Evolutionary conservation across 768 basidiomycete genomes (phyloP).

Genomic region (Tricholoma bakamatsutake): DNA sequence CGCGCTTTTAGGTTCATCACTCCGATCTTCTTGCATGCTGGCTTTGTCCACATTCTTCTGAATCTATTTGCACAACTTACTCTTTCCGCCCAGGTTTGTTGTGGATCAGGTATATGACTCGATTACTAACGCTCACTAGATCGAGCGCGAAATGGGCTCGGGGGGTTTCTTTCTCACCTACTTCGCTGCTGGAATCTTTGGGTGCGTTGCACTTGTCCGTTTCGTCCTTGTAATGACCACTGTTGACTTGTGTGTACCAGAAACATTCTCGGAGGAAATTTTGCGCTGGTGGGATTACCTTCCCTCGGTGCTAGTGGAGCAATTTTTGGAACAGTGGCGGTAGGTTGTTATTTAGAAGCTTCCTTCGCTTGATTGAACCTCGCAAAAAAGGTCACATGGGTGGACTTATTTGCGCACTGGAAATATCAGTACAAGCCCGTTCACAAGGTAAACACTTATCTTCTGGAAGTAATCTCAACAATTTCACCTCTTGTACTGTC

Average conservation of each 20-base stretch:
- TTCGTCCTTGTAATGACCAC: neutral
- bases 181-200: slow-evolving; percentile 89
- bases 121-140: slow-evolving; percentile 32
- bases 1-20: slow-evolving; percentile 60
- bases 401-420: slow-evolving; percentile 93
- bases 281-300: slow-evolving; percentile 81
- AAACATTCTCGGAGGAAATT: slow-evolving; percentile 90
- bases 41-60: slow-evolving; percentile 85
- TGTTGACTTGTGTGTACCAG: slow-evolving; percentile 26
- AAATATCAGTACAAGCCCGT: slow-evolving; percentile 78
- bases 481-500: neutral
- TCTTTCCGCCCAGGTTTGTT: slow-evolving; percentile 65
- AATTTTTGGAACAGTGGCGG: slow-evolving; percentile 82
- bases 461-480: neutral
- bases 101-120: neutral
- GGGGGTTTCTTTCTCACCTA: slow-evolving; percentile 81
- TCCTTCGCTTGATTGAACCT: neutral
- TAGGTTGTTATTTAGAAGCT: slow-evolving; percentile 24
- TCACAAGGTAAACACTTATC: slow-evolving; percentile 50
- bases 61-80: slow-evolving; percentile 88
- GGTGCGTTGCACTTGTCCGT: slow-evolving; percentile 35
- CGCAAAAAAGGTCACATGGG: slow-evolving; percentile 63
- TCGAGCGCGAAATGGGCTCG: slow-evolving; percentile 91
- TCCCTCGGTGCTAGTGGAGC: slow-evolving; percentile 92
- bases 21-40: slow-evolving; percentile 90